phyloP scores from a whole-genome alignment of 305 asterid genomes.

The Ilex paraguariensis region DNA sequence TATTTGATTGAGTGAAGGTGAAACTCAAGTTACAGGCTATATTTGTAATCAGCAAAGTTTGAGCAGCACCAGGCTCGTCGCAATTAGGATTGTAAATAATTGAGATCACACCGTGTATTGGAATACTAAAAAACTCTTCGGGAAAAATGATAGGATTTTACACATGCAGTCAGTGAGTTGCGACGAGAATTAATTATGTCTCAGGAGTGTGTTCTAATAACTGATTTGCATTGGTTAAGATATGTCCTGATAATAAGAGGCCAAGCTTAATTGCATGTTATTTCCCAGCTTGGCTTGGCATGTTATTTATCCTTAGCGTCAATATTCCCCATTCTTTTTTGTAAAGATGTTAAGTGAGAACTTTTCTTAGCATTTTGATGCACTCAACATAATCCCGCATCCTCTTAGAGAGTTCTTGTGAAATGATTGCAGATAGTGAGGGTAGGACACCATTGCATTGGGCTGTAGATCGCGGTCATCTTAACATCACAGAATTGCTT shows the following conservation, averaged over 20 bases:
- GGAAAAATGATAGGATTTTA: background rate
- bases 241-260: background rate
- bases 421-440: constrained; percentile 69
- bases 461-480: constrained; percentile 99
- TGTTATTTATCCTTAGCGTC: background rate
- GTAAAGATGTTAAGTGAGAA: background rate
- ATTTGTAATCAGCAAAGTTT: too few relatives aligned
- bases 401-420: constrained; percentile 8
- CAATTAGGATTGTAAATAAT: background rate
- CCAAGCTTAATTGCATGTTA: background rate
- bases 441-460: constrained; percentile 98
- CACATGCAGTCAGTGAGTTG: background rate
- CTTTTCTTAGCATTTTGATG: too few relatives aligned
- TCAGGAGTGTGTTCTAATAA: background rate
- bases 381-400: too few relatives aligned
- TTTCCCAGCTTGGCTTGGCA: background rate
- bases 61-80: background rate
- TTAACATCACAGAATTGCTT: constrained; percentile 52
- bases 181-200: background rate
- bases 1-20: background rate
- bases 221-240: background rate
- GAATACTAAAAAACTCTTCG: background rate
- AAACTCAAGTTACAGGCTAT: too few relatives aligned
- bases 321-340: background rate
- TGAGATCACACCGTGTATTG: background rate